phyloP scores from a whole-genome alignment of 768 basidiomycete genomes.

The Omphalotus guepiniiformis region DNA sequence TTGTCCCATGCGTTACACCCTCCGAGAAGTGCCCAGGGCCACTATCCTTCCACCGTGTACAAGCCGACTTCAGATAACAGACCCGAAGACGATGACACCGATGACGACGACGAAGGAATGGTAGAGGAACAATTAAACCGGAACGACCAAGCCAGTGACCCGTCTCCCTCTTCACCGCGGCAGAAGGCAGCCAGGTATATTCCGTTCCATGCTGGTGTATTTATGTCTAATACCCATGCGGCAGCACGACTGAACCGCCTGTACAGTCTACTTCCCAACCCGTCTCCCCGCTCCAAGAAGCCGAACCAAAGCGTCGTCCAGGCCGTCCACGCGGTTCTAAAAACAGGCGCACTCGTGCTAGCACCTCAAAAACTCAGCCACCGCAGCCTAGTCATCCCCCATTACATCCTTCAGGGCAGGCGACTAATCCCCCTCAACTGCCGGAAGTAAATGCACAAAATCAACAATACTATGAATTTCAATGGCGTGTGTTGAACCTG shows the following conservation, averaged over 20 bases:
- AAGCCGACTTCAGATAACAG: constrained; percentile 39
- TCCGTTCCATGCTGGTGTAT: too few species aligned
- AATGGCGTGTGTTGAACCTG: constrained; percentile 78
- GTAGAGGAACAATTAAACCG: constrained; percentile 63
- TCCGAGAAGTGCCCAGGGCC: constrained; percentile 25
- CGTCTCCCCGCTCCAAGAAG: constrained; percentile 18
- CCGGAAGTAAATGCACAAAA: constrained; percentile 57
- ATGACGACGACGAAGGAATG: constrained; percentile 72
- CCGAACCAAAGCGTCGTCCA: constrained; percentile 63
- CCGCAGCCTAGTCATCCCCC: constrained; percentile 2
- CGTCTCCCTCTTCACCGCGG: constrained; percentile 29
- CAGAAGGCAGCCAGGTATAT: constrained; percentile 15
- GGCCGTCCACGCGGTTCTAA: constrained; percentile 80
- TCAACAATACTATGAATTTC: constrained; percentile 81
- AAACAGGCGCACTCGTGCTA: constrained; percentile 50
- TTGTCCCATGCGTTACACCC: constrained; percentile 75
- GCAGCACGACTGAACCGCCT: too few species aligned
- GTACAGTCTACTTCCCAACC: neutral
- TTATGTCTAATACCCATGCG: too few species aligned
- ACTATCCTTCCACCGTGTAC: constrained; percentile 9
- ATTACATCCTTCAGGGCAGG: neutral
- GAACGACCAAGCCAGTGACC: constrained; percentile 39
- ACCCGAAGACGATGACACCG: constrained; percentile 57
- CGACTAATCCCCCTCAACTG: constrained; percentile 15
- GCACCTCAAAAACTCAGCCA: constrained; percentile 17